Evolutionary conservation across 257 asterid species (phyloP), one percentile per base, ranked within the genome.

Genomic region (Solanum chilense): DNA sequence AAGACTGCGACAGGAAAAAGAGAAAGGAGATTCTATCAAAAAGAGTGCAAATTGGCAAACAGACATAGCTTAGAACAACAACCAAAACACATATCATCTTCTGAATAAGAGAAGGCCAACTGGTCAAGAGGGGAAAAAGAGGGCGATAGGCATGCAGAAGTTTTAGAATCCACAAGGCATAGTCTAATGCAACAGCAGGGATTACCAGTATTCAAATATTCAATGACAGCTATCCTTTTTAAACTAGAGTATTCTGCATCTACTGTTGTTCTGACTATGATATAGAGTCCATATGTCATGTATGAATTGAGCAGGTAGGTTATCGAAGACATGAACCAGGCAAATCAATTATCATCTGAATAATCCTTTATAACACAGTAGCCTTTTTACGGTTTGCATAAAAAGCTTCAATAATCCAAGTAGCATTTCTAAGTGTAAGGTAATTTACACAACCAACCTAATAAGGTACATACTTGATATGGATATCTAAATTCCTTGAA

Each of bases 1-100:
- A 87, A 97, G 96, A 89, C 98, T 95, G 99, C 91, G 90, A 90
- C 21, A 31, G 45, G 44, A 18, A 81, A 49, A 49, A 31, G 21
- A 29, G 35, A 10, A 29, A 81, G 27, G 85, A 29, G 41, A 81
- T 49, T 49, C 29, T 18, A 29, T 80, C 58, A 76, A 42, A 75
- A 76, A 41, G 35, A 41, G 52, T 76, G 60, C 83, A 41, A 21
- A 76, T 76, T 13, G n/a, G 13, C 60, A 76, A 76, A 42, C 60
- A 76, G 14, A 76, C 23, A 12, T 1, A 75, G 83, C n/a, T 76
- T 23, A 20, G 83, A 76, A 42, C 83, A 75, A 12, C 56, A 20
- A 45, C 10, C 68, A 15, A 29, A 80, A 80, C 44, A 45, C 13
- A 47, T 16, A 45, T 18, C 20, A 47, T 80, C 68, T 80, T 29